Base-by-base conservation (phyloP, 352 stramenopile species). In the Sclerospora graminicola region DNA sequence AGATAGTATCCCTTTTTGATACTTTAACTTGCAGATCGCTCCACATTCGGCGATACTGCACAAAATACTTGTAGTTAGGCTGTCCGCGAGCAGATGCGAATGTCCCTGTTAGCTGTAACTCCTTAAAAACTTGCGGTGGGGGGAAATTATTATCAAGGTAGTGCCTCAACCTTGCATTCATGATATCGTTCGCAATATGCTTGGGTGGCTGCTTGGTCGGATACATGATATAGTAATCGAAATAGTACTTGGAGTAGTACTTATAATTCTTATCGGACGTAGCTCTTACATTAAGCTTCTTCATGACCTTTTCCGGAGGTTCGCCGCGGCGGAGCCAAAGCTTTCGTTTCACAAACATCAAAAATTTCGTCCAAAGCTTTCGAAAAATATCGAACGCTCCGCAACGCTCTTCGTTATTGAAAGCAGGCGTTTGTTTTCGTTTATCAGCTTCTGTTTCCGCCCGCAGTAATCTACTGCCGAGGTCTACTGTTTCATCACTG, bases 191-290 rank as follows among this genome's bases (percentile, higher is more conserved):
- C 15, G 21, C 21, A 30, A 34, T 27, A 24, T 41, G 44, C n/a
- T 23, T n/a, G 2, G 38, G 18, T n/a, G 51, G 51, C 34, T 36
- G 23, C 26, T 6, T 48, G 15, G 1, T 10, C 0, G 45, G 38
- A 40, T 54, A 49, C 39, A 35, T 60, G 34, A 41, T 30, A 28
- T 54, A 50, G 30, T 54, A 59, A 5, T 45, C 40, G 28, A 43
- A 59, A 15, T 27, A 59, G 39, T 59, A 59, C 32, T 19, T 50
- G 18, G 45, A 48, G 16, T 54, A 59, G 20, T 59, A 54, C 32
- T 50, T 54, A 40, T 50, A 54, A 38, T 59, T 54, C 8, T 41
- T 23, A 29, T 54, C 45, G 16, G 33, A 40, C 2, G 19, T 23
- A n/a, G 19, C 41, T 8, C 15, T 4, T 21, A 59, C 23, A 8